These are phyloP conservation scores for Nitzschia sp. DNA, from an alignment of 108 stramenopile species.

Conservation along the genomic window DNA sequence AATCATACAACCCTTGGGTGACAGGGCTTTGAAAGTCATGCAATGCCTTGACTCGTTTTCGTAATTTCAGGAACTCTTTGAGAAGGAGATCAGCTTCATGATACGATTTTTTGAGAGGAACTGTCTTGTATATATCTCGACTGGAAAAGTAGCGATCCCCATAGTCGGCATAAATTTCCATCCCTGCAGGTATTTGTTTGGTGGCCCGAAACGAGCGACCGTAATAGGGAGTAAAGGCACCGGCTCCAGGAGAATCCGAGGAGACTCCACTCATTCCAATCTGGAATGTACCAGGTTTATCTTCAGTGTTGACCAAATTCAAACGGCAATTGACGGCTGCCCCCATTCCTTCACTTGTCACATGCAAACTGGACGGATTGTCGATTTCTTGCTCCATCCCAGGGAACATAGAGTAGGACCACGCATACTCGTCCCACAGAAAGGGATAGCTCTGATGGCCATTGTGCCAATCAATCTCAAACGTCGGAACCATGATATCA, in stretches of 20 bases:
- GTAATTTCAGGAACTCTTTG: slow-evolving; percentile 12
- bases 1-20: not conserved
- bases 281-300: slow-evolving; percentile 11
- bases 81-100: slow-evolving; percentile 33
- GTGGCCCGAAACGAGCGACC: slow-evolving; percentile 24
- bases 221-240: slow-evolving; percentile 29
- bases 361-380: not conserved
- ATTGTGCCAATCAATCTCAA: slow-evolving; percentile 36
- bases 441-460: not conserved
- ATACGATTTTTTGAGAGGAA: slow-evolving; percentile 37
- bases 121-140: slow-evolving; percentile 33
- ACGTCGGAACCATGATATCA: slow-evolving; percentile 33
- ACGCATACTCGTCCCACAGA: slow-evolving; percentile 23
- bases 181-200: slow-evolving; percentile 18
- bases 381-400: slow-evolving; percentile 40
- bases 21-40: not conserved
- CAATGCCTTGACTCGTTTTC: not conserved
- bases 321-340: slow-evolving; percentile 49
- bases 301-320: slow-evolving; percentile 35
- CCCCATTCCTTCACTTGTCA: slow-evolving; percentile 37
- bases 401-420: slow-evolving; percentile 20
- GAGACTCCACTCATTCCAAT: slow-evolving; percentile 24
- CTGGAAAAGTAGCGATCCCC: slow-evolving; percentile 32
- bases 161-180: slow-evolving; percentile 36
- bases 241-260: slow-evolving; percentile 33